Conservation (phyloP, 306 rosid species). For the Clitoria ternatea region DNA sequence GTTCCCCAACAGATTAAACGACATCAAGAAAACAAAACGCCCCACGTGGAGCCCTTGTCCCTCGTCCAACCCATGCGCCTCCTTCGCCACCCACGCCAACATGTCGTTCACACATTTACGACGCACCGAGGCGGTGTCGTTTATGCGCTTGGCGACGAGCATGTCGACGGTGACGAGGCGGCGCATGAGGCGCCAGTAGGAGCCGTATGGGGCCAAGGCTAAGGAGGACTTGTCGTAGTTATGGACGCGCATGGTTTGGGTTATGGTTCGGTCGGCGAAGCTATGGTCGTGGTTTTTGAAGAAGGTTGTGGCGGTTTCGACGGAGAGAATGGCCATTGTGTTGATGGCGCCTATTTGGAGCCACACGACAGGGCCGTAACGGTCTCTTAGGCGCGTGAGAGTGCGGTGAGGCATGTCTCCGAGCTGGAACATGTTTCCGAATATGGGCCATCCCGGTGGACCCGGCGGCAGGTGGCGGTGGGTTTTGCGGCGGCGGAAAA, state of each 20-base stretch:
- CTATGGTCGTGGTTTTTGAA: conserved; percentile 56
- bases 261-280: conserved; percentile 54
- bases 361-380: conserved; percentile 52
- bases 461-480: conserved; percentile 48
- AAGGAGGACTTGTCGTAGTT: conserved; percentile 51
- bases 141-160: conserved; percentile 48
- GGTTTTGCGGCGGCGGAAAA: conserved; percentile 3
- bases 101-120: conserved; percentile 46
- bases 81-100: conserved; percentile 47
- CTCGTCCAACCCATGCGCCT: background rate
- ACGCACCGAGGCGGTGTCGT: conserved; percentile 34
- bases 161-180: conserved; percentile 56
- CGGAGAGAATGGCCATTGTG: conserved; percentile 55
- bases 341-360: conserved; percentile 49
- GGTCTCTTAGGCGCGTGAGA: conserved; percentile 27
- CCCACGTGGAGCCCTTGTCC: conserved; percentile 45
- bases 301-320: conserved; percentile 37
- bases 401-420: conserved; percentile 62
- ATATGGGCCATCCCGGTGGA: conserved; percentile 62
- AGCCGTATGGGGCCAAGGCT: conserved; percentile 60
- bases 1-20: conserved; percentile 56
- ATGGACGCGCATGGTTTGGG: conserved; percentile 39
- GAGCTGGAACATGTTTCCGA: conserved; percentile 67
- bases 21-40: conserved; percentile 46
- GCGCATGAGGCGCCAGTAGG: conserved; percentile 64